Evolutionary conservation across 306 rosid genomes (phyloP).

Genomic region (Malus asiatica): DNA sequence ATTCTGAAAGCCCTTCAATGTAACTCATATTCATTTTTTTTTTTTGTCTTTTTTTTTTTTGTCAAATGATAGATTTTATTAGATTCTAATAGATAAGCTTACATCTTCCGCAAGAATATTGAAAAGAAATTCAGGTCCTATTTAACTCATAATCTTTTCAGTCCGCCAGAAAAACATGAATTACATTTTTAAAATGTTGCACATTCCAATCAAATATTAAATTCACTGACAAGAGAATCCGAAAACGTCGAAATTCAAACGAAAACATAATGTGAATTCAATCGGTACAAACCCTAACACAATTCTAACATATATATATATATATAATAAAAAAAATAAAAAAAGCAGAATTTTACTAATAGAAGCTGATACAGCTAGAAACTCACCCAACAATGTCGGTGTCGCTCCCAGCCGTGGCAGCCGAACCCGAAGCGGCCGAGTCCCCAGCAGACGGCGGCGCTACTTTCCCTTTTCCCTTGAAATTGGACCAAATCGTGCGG

Average conservation of each 20-base stretch:
- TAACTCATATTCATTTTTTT: background rate
- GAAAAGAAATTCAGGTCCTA: too few relatives aligned
- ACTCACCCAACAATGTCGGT: conserved; percentile 26
- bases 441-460: background rate
- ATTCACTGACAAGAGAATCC: background rate
- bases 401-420: conserved; percentile 2
- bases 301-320: background rate
- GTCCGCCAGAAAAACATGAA: background rate
- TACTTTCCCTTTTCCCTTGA: conserved; percentile 35
- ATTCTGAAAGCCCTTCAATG: background rate
- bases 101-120: too few relatives aligned
- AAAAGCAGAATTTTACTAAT: background rate
- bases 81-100: too few relatives aligned
- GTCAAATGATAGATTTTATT: too few relatives aligned
- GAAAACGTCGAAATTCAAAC: background rate
- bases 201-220: background rate
- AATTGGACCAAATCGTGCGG: conserved; percentile 69
- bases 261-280: background rate
- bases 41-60: too few relatives aligned
- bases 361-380: background rate
- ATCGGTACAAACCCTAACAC: background rate
- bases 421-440: conserved; percentile 7
- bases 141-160: too few relatives aligned
- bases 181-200: background rate
- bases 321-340: too few relatives aligned